Conservation (phyloP, 2,329 filamentous ascomycete species). For the Neonectria faginata region DNA sequence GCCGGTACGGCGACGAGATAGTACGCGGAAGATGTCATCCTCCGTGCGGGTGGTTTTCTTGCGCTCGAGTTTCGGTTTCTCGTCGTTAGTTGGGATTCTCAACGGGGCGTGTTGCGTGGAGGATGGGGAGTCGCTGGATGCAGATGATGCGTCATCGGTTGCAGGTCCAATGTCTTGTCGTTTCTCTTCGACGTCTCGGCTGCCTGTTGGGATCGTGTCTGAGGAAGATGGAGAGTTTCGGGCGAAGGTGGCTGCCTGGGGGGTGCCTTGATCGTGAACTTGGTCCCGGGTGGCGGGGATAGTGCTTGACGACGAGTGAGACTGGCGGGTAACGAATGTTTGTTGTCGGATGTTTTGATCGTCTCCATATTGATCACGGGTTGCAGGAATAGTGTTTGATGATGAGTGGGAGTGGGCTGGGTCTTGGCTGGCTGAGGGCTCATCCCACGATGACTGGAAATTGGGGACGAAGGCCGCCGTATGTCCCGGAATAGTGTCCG, state of each 20-base stretch:
- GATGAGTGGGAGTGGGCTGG: neutral
- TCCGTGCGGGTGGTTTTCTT: constrained; percentile 54
- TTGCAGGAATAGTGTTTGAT: neutral
- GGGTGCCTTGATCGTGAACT: neutral
- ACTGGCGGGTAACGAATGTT: neutral
- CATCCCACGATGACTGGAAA: neutral
- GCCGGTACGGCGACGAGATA: constrained; percentile 61
- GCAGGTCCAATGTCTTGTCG: neutral
- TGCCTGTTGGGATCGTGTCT: neutral
- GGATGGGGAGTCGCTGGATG: constrained; percentile 18
- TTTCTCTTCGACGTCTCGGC: neutral
- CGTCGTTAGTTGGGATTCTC: constrained; percentile 36
- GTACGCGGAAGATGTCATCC: constrained; percentile 62
- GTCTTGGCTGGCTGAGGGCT: neutral
- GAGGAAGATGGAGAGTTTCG: neutral
- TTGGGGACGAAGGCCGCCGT: neutral
- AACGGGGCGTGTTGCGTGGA: constrained; percentile 44
- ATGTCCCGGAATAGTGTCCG: neutral
- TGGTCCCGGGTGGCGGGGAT: neutral
- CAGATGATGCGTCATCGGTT: constrained; percentile 11
- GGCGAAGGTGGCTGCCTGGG: neutral
- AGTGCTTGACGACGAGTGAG: neutral
- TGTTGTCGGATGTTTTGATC: neutral
- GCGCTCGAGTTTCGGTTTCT: constrained; percentile 39
- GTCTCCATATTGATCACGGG: neutral